phyloP scores from a whole-genome alignment of 176 grass and related monocot genomes.

The Oryza longistaminata region DNA sequence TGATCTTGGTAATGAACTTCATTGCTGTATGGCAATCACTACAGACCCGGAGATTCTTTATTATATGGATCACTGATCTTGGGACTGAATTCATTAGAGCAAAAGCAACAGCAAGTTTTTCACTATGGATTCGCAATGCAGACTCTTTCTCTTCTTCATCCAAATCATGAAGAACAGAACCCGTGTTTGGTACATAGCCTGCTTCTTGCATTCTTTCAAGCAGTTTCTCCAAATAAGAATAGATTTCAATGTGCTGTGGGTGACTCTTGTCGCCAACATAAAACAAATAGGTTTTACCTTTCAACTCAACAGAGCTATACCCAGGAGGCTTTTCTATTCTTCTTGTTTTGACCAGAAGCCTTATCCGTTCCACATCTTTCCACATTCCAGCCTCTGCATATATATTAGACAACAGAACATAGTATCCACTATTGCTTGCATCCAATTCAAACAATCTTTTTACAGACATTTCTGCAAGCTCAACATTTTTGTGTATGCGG shows the following conservation, averaged over 20 bases:
- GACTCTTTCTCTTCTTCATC: slow-evolving; percentile 92
- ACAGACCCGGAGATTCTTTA: slow-evolving; percentile 89
- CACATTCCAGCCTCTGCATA: slow-evolving; percentile 83
- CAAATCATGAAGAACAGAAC: slow-evolving; percentile 78
- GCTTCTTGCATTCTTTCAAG: slow-evolving; percentile 70
- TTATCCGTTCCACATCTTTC: slow-evolving; percentile 74
- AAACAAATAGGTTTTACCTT: slow-evolving; percentile 79
- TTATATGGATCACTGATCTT: slow-evolving; percentile 71
- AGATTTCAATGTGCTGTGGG: slow-evolving; percentile 72
- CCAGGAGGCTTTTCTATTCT: slow-evolving; percentile 78
- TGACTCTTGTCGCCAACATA: slow-evolving; percentile 85
- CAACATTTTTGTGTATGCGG: slow-evolving; percentile 81
- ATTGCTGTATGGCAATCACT: slow-evolving; percentile 81
- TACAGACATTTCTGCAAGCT: slow-evolving; percentile 72
- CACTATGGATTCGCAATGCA: slow-evolving; percentile 71
- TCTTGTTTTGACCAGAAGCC: slow-evolving; percentile 69
- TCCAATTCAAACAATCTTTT: slow-evolving; percentile 82
- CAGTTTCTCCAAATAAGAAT: slow-evolving; percentile 80
- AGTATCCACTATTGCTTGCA: slow-evolving; percentile 71
- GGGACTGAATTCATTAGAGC: slow-evolving; percentile 67
- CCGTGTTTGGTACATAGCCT: slow-evolving; percentile 81
- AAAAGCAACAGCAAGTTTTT: slow-evolving; percentile 94
- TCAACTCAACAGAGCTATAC: slow-evolving; percentile 82
- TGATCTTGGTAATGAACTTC: slow-evolving; percentile 74
- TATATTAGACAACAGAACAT: slow-evolving; percentile 86